Conservation (phyloP, 306 rosid species). For the Dryas drummondii region DNA sequence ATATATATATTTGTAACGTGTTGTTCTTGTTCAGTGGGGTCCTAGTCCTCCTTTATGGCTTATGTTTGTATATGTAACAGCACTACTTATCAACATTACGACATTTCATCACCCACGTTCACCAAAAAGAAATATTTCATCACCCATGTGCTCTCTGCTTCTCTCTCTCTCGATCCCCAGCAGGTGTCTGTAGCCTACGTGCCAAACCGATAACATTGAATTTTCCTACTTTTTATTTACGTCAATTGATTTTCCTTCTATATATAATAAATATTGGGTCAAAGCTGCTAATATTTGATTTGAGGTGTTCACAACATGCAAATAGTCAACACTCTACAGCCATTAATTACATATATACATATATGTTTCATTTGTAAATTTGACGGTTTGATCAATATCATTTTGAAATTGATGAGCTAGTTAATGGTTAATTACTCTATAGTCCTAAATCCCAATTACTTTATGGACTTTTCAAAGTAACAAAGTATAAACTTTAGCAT, state of each 20-base stretch:
- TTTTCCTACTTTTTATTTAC: not conserved
- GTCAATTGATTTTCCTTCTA: too few relatives aligned
- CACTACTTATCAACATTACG: not conserved
- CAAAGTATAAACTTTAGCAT: not conserved
- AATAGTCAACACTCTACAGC: not conserved
- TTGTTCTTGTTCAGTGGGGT: too few relatives aligned
- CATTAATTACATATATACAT: too few relatives aligned
- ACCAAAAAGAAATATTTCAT: constrained; percentile 8
- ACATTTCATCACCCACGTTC: constrained; percentile 13
- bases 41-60: too few relatives aligned
- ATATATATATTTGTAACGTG: too few relatives aligned
- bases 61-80: not conserved
- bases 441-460: too few relatives aligned
- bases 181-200: not conserved
- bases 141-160: constrained; percentile 42
- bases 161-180: not conserved
- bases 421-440: too few relatives aligned
- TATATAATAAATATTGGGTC: too few relatives aligned
- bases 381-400: not conserved
- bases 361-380: not conserved
- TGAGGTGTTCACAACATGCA: too few relatives aligned
- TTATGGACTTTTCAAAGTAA: not conserved
- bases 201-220: constrained; percentile 21
- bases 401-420: not conserved
- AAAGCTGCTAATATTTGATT: too few relatives aligned